phyloP scores from a whole-genome alignment of 306 rosid genomes.

The Sicyos baderoa region DNA sequence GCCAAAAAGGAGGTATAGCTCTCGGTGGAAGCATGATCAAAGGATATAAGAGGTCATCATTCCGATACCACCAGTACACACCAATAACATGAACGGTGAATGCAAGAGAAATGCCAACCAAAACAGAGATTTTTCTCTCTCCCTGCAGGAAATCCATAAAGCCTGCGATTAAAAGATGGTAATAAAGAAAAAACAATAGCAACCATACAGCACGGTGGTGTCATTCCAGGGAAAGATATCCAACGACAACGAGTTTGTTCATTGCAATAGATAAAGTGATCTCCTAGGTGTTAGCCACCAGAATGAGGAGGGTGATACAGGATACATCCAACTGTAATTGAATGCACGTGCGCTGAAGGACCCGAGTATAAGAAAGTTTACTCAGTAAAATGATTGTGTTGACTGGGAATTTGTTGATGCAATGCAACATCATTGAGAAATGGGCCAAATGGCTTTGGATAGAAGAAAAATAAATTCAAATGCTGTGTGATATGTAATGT shows the following conservation, averaged over 20 bases:
- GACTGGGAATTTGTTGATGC: not conserved
- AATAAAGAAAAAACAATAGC: conserved; percentile 1
- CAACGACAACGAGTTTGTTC: not conserved
- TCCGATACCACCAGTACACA: conserved; percentile 96
- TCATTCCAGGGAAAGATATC: not conserved
- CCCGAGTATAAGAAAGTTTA: not conserved
- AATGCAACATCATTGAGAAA: not conserved
- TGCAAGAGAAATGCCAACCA: conserved; percentile 64
- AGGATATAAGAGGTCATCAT: conserved; percentile 75
- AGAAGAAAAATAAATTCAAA: not conserved
- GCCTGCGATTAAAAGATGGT: not conserved
- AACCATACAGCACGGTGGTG: not conserved
- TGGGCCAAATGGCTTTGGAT: not conserved
- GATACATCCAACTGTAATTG: not conserved
- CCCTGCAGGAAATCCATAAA: conserved; percentile 61
- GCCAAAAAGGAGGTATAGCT: conserved; percentile 93
- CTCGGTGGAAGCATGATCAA: conserved; percentile 88
- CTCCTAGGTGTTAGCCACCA: not conserved
- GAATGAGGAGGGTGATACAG: not conserved
- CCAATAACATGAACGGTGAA: conserved; percentile 67
- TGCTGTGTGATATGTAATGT: not conserved
- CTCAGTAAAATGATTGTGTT: not conserved
- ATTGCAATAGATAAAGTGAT: not conserved
- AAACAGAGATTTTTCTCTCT: conserved; percentile 73
- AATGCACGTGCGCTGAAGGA: not conserved